Evolutionary conservation across 2,329 filamentous ascomycete genomes (phyloP).

Genomic region (Trichophyton schoenleinii): DNA sequence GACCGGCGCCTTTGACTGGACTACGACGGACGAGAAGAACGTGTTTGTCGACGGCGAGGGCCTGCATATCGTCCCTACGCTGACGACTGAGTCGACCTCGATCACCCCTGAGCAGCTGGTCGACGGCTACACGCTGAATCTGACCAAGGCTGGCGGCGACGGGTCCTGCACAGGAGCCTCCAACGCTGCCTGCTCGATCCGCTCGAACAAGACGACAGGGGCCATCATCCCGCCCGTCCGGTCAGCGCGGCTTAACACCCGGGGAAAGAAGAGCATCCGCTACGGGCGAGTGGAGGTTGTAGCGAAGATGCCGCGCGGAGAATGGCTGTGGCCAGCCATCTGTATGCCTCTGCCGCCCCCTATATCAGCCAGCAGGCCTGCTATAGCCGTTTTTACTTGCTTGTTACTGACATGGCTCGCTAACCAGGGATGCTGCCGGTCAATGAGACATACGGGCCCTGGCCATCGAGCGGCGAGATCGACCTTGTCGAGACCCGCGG

Average conservation of each 20-base stretch:
- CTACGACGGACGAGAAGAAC: slow-evolving; percentile 38
- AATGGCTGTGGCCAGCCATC: slow-evolving; percentile 45
- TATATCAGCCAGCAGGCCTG: not conserved
- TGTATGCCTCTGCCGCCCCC: slow-evolving; percentile 21
- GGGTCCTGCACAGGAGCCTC: slow-evolving; percentile 33
- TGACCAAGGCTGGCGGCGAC: slow-evolving; percentile 24
- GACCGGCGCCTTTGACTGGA: slow-evolving; percentile 44
- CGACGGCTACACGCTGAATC: slow-evolving; percentile 28
- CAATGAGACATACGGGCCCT: slow-evolving; percentile 36
- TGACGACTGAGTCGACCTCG: slow-evolving; percentile 29
- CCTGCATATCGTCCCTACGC: slow-evolving; percentile 45
- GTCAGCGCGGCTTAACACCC: slow-evolving; percentile 39
- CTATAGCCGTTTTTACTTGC: not conserved
- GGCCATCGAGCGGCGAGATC: slow-evolving; percentile 43
- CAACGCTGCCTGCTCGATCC: slow-evolving; percentile 27
- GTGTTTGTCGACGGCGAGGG: slow-evolving; percentile 37
- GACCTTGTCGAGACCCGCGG: slow-evolving; percentile 42
- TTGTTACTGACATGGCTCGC: slow-evolving; percentile 10
- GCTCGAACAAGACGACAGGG: slow-evolving; percentile 33
- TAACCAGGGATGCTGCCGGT: slow-evolving; percentile 39
- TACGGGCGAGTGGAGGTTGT: slow-evolving; percentile 44
- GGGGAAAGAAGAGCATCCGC: slow-evolving; percentile 35
- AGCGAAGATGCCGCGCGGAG: slow-evolving; percentile 41
- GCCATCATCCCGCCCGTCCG: slow-evolving; percentile 40
- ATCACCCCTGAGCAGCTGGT: slow-evolving; percentile 18